Conservation (phyloP, 2,329 filamentous ascomycete genomes). For the Karstenula rhodostoma region DNA sequence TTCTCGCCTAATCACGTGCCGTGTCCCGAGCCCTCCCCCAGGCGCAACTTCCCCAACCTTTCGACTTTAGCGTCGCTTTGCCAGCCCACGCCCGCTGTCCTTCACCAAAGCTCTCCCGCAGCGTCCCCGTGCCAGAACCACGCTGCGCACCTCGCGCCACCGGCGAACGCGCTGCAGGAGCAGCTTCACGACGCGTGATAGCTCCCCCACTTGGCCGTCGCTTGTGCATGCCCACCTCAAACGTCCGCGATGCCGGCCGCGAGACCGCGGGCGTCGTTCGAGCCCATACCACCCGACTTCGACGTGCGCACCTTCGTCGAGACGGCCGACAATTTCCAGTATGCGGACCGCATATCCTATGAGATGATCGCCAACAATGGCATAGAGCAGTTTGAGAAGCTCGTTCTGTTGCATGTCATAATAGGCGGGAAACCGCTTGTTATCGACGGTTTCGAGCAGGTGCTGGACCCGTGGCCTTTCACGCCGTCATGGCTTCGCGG, state of each 20-base stretch:
- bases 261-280: conserved; percentile 87
- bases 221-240: conserved; percentile 21
- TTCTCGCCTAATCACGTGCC: conserved; percentile 12
- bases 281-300: conserved; percentile 86
- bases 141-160: neutral
- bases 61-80: neutral
- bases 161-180: neutral
- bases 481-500: conserved; percentile 80
- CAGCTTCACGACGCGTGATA: neutral
- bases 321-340: conserved; percentile 82
- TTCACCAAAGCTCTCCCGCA: neutral
- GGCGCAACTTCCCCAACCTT: conserved; percentile 4
- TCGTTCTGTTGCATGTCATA: conserved; percentile 84
- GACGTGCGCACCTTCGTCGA: conserved; percentile 80
- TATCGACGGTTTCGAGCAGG: conserved; percentile 84
- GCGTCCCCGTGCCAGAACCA: neutral
- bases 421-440: conserved; percentile 86
- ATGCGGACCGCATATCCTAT: conserved; percentile 80
- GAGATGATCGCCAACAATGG: conserved; percentile 81
- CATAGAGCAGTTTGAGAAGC: conserved; percentile 81
- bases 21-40: neutral
- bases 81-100: neutral
- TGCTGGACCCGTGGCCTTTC: conserved; percentile 80
- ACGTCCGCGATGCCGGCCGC: conserved; percentile 72
- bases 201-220: conserved; percentile 1